Evolutionary conservation across 2,329 filamentous ascomycete genomes (phyloP), one percentile per base, ranked within the genome.

Genomic region (Diplodia seriata): DNA sequence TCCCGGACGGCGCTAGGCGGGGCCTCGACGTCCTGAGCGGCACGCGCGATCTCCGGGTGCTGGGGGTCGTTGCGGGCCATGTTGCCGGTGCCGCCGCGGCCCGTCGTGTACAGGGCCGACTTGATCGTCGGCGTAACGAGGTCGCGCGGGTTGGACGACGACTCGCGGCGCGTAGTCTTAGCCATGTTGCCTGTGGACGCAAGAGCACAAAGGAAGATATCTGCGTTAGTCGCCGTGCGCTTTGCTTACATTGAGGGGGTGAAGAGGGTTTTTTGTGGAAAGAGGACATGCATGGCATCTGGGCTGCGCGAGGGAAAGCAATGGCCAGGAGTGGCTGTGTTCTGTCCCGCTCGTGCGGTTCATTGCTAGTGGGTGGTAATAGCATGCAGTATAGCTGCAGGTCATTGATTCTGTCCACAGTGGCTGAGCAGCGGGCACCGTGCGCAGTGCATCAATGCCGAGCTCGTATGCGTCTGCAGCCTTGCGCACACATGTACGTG

Each of bases 21-120:
- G 9, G 88, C 87, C 69, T 90, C 88, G 69, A 97, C 92, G 74
- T 97, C 94, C 79, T 98, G 94, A 51, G 89, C 89, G 66, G 88
- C 85, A 70, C 94, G 90, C 43, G 94, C 92, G 76, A 92, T 76
- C 70, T 86, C 84, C 9, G 87, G 85, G 70, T 82, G 88, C 51
- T 84, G 81, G 3, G 90, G 88, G 73, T 95, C 90, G 70, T 87
- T 88, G 76, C 90, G 89, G 57, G 91, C 89, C 90, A 97, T 97
- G 83, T 97, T 97, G 69, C 93, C 93, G 4, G 87, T 89, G 70
- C 94, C 94, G 67, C 94, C 94, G 63, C 94, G 91, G 68, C 94
- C 94, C 3, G 94, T 97, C 23, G 94, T 97, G 76, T 94, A 93
- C 71, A 92, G 84, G n/a, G 91, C 82, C 56, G 87, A 87, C 82